Percentiles rank a stretch among this genome's conserved stretches.
Evolutionary conservation across 2,329 filamentous ascomycete genomes (phyloP).

Genomic region (Xylariaceae sp.): DNA sequence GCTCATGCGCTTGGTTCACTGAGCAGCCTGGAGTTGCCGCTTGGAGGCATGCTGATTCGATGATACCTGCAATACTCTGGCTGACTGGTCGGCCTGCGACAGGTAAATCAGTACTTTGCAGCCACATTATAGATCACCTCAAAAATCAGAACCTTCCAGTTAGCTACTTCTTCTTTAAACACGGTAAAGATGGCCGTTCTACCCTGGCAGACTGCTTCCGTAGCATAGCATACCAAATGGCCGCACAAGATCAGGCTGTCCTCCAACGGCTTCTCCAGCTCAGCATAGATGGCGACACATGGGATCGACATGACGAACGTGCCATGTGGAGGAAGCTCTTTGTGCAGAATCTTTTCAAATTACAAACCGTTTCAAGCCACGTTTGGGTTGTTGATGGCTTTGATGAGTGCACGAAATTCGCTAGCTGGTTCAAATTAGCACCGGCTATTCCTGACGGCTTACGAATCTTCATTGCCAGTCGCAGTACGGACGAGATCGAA

Average conservation of each 20-base stretch:
- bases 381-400: conserved; percentile 42
- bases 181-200: conserved; percentile 31
- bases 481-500: conserved; percentile 34
- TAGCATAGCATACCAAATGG: conserved; percentile 41
- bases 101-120: conserved; percentile 45
- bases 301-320: conserved; percentile 34
- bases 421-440: conserved; percentile 23
- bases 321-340: conserved; percentile 38
- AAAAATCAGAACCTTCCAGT: conserved; percentile 21
- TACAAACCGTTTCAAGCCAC: conserved; percentile 28
- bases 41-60: conserved; percentile 32
- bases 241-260: conserved; percentile 31
- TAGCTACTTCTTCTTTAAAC: conserved; percentile 42
- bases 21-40: conserved; percentile 27
- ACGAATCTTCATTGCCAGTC: conserved; percentile 40
- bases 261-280: conserved; percentile 30
- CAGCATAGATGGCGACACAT: conserved; percentile 22
- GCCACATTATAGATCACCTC: conserved; percentile 41
- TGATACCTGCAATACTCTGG: conserved; percentile 36
- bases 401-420: conserved; percentile 39
- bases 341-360: conserved; percentile 32
- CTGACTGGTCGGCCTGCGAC: conserved; percentile 41
- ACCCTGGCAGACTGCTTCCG: conserved; percentile 36
- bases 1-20: conserved; percentile 42
- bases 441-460: conserved; percentile 29